phyloP scores from a whole-genome alignment of 352 stramenopile species.

The Lagenidium giganteum region DNA sequence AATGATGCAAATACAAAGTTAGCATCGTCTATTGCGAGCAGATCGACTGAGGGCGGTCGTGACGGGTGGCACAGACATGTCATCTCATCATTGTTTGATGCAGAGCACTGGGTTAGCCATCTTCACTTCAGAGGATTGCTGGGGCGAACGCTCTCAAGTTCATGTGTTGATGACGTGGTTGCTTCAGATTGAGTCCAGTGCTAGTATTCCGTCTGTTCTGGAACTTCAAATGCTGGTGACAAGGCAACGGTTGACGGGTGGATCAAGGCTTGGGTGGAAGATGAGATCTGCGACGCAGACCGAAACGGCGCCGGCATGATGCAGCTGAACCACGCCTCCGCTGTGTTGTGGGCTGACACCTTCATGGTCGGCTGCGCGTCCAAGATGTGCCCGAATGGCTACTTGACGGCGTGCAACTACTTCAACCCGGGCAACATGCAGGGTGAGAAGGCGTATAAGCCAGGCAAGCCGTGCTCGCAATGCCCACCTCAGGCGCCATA shows the following conservation, averaged over 20 bases:
- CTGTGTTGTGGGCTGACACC: conserved; percentile 14
- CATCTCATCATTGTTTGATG: no score
- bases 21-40: no score
- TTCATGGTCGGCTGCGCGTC: conserved; percentile 14
- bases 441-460: conserved; percentile 12
- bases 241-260: conserved; percentile 8
- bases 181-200: no score
- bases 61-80: no score
- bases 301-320: conserved; percentile 8
- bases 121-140: no score
- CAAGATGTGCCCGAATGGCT: conserved; percentile 16
- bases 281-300: conserved; percentile 10
- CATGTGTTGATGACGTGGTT: no score
- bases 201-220: no score
- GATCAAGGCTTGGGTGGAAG: conserved; percentile 14
- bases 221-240: no score
- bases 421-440: conserved; percentile 13
- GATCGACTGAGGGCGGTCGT: no score
- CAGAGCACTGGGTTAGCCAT: no score
- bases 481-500: conserved; percentile 10
- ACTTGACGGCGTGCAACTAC: conserved; percentile 19
- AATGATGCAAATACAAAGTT: no score
- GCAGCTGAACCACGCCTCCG: conserved; percentile 15
- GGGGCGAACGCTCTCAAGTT: no score
- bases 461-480: conserved; percentile 10